phyloP scores from a whole-genome alignment of 108 stramenopile genomes.

The Stephanodiscus triporus region DNA sequence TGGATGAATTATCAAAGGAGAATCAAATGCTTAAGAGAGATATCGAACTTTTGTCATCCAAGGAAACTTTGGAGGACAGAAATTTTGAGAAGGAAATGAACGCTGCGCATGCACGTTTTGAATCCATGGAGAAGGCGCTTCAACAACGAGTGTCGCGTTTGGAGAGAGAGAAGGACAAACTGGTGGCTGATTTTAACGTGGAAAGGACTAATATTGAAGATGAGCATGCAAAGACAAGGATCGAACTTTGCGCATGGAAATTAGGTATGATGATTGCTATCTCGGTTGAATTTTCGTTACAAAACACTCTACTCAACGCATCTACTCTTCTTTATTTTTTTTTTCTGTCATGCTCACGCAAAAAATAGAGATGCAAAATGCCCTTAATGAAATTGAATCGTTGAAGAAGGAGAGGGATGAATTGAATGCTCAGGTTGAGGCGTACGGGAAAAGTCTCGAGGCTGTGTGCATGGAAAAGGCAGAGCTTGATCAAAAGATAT shows the following conservation, averaged over 20 bases:
- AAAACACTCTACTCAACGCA: not conserved
- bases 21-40: constrained; percentile 34
- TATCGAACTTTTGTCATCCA: constrained; percentile 21
- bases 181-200: constrained; percentile 27
- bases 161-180: constrained; percentile 43
- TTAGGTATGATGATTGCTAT: constrained; percentile 1
- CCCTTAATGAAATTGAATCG: constrained; percentile 51
- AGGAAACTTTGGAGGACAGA: constrained; percentile 14
- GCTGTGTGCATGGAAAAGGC: constrained; percentile 18
- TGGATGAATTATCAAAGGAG: constrained; percentile 36
- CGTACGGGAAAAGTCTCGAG: constrained; percentile 23
- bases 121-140: constrained; percentile 50
- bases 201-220: constrained; percentile 29
- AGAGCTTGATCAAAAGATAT: constrained; percentile 1
- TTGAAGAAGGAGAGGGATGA: constrained; percentile 47
- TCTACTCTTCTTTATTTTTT: not conserved
- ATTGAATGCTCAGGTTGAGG: constrained; percentile 29
- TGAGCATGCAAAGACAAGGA: constrained; percentile 26
- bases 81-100: constrained; percentile 48
- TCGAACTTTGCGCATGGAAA: constrained; percentile 53
- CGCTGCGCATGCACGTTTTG: constrained; percentile 47
- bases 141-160: constrained; percentile 36
- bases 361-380: constrained; percentile 50
- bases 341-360: not conserved
- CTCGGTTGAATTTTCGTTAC: not conserved